A percentile compares a stretch with the other conserved stretches of the same genome.
Evolutionary conservation across 305 asterid species (phyloP).

Genomic region (Solanum hybrid): DNA sequence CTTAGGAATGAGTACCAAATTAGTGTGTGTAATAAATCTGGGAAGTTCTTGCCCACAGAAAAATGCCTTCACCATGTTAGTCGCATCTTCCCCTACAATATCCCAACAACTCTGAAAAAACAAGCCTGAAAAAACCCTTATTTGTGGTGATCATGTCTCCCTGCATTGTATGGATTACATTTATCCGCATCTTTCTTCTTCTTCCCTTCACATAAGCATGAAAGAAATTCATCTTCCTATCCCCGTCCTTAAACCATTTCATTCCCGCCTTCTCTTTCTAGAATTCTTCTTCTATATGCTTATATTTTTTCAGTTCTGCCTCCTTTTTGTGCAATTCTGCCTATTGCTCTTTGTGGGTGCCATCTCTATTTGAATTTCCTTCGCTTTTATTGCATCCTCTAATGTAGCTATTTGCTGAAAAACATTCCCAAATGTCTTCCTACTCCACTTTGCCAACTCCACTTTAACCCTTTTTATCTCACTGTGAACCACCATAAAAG

Average conservation of each 20-base stretch:
- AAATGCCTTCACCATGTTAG: neutral
- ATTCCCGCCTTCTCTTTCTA: neutral
- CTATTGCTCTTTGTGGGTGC: neutral
- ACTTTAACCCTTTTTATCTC: neutral
- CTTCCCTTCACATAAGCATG: neutral
- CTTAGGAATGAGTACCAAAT: too few relatives aligned
- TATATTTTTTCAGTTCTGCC: neutral
- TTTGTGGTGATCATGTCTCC: neutral
- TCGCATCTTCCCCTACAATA: neutral
- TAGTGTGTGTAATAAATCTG: neutral
- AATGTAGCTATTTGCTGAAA: too few relatives aligned
- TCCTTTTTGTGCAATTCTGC: too few relatives aligned
- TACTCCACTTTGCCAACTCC: neutral
- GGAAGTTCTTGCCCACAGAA: neutral
- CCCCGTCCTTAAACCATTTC: neutral
- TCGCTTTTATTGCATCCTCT: neutral
- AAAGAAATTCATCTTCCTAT: too few relatives aligned
- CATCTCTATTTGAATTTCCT: neutral
- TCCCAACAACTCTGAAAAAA: neutral
- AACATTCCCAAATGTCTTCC: too few relatives aligned
- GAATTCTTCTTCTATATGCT: neutral
- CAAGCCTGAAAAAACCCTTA: neutral
- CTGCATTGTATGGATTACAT: neutral
- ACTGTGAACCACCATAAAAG: neutral
- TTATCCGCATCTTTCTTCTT: neutral